A percentile compares a stretch with the other conserved stretches of the same genome.
Conservation (phyloP, 345 rosid species). For the Salix koriyanagi region DNA sequence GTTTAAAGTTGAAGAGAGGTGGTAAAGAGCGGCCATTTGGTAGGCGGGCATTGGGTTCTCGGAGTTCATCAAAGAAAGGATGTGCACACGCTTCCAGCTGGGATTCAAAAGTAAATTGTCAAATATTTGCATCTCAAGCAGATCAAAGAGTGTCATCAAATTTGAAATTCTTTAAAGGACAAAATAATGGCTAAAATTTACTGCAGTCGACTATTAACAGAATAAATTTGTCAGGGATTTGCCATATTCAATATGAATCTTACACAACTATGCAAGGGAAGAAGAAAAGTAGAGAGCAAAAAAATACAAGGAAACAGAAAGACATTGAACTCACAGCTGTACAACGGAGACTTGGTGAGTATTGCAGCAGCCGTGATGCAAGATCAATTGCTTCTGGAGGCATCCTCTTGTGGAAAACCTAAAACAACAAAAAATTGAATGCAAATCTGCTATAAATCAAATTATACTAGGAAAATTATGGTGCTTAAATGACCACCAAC, state of each 20-base stretch:
- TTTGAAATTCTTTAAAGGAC: neutral
- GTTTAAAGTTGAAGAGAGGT: conserved; percentile 38
- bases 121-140: neutral
- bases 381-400: conserved; percentile 39
- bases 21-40: conserved; percentile 32
- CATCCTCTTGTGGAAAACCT: conserved; percentile 37
- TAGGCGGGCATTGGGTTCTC: conserved; percentile 31
- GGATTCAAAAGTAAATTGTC: neutral
- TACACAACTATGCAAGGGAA: neutral
- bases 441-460: too few relatives aligned
- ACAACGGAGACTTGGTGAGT: conserved; percentile 34
- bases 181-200: neutral
- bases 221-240: neutral
- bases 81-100: conserved; percentile 40
- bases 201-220: neutral
- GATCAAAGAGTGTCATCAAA: neutral
- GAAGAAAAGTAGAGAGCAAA: neutral
- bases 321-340: conserved; percentile 23
- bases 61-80: conserved; percentile 36
- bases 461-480: neutral
- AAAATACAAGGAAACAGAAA: neutral
- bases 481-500: neutral
- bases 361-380: conserved; percentile 31
- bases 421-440: neutral
- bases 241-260: neutral